Evolutionary conservation across 2,329 filamentous ascomycete species (phyloP), one percentile per base, ranked within the genome.

Genomic region (Microcyclospora tardicrescens): DNA sequence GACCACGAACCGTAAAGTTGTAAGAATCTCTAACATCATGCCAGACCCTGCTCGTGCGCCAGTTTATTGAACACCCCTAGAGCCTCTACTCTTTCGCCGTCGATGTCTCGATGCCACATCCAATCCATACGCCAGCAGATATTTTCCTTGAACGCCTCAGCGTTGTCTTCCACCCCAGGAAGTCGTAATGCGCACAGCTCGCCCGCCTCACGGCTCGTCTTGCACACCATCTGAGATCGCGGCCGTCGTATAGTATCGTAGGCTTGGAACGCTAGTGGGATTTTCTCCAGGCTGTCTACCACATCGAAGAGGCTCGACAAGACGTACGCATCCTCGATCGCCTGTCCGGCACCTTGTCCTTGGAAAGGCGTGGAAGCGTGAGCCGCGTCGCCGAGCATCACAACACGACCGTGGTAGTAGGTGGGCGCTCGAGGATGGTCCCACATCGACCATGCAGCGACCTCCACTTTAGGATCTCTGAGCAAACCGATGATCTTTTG

Each of bases 351-450:
- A 9, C 52, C 51, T 8, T 50, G 44, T 45, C 10, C 49, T 29
- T 0, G 63, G 61, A 42, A 63, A 38, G 27, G 61, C 52, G 14
- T 51, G 54, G 2, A 60, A 44, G 46, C 64, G 60, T 47, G 63
- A 62, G 33, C 14, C 52, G 58, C 32, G 43, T 76, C 70, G 16
- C 73, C 69, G 0, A 72, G 60, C 4, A 75, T 48, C 33, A 67
- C 61, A 11, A 65, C 46, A 0, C 54, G 49, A 4, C 50, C 47
- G 37, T 53, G 54, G 36, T 50, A 54, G 46, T 62, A 67, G 1
- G 55, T 60, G 8, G 47, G 51, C 9, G 65, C 61, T 10, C 62
- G 61, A 11, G 54, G 59, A 2, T 68, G 43, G 3, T 61, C 65
- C 63, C 64, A 68, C 6, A 65, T 53, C 9, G n/a, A n/a, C n/a